These are phyloP conservation scores for Polychytrium aggregatum DNA, from an alignment of 192 early-diverging fungal genomes.

Conservation along the genomic window DNA sequence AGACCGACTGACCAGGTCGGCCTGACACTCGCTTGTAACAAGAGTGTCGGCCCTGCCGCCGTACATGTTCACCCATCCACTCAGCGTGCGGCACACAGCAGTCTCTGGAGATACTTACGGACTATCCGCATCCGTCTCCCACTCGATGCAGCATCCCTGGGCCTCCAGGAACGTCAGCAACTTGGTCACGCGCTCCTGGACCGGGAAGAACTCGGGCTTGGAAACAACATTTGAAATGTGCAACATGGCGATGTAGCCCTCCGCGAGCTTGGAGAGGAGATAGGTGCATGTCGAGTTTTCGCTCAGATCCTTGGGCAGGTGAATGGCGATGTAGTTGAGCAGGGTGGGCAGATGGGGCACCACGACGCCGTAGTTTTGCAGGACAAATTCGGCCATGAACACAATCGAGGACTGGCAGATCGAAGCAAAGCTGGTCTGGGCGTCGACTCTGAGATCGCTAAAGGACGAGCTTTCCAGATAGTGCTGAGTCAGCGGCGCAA, in stretches of 20 bases:
- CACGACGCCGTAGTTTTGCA: slow-evolving; percentile 23
- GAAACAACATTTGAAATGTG: slow-evolving; percentile 3
- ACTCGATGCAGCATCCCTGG: slow-evolving; percentile 7
- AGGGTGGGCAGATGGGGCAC: slow-evolving; percentile 23
- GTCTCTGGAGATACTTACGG: too few species aligned
- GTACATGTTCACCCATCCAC: too few species aligned
- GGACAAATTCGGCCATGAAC: slow-evolving; percentile 22
- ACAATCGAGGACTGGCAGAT: too few species aligned
- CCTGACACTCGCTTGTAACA: too few species aligned
- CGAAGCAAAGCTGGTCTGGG: too few species aligned
- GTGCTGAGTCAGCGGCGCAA: too few species aligned
- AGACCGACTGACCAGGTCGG: too few species aligned
- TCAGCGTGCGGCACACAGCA: too few species aligned
- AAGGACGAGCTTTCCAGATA: too few species aligned
- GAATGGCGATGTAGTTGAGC: slow-evolving; percentile 28
- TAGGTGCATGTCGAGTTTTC: slow-evolving; percentile 13
- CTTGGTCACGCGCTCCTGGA: slow-evolving; percentile 12
- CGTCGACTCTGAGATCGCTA: too few species aligned
- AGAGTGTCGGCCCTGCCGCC: too few species aligned
- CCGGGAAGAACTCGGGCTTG: slow-evolving; percentile 3
- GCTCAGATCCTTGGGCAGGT: slow-evolving; percentile 16
- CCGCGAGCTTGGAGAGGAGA: slow-evolving; percentile 19
- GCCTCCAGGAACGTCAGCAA: slow-evolving; percentile 18
- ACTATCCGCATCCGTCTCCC: too few species aligned
- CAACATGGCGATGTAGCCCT: slow-evolving; percentile 16